phyloP scores from a whole-genome alignment of 2,329 filamentous ascomycete species.

The Phaeosphaeriaceae sp. region DNA sequence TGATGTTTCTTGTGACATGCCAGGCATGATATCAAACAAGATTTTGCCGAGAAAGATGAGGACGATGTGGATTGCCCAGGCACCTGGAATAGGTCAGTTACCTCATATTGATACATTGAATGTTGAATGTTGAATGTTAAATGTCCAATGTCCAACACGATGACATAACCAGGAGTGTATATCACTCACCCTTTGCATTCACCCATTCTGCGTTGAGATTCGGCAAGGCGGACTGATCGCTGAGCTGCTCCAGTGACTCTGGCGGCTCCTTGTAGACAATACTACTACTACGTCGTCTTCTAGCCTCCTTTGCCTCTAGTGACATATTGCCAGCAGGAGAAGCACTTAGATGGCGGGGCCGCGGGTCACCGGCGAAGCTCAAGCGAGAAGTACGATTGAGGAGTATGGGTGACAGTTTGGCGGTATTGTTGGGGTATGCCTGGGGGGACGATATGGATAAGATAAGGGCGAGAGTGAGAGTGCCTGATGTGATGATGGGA shows the following conservation, averaged over 20 bases:
- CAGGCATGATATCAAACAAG: conserved; percentile 94
- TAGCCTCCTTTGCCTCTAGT: conserved; percentile 62
- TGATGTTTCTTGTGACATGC: conserved; percentile 95
- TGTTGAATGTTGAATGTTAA: no score
- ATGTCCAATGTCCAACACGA: no score
- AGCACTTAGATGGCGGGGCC: conserved; percentile 50
- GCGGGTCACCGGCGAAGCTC: conserved; percentile 84
- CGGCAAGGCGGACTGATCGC: conserved; percentile 90
- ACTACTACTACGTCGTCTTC: conserved; percentile 95
- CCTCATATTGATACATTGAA: not conserved
- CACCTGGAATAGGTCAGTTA: conserved; percentile 64
- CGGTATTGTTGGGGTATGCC: conserved; percentile 66
- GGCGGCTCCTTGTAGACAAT: conserved; percentile 97
- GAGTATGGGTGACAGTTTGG: conserved; percentile 94
- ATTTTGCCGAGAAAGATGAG: conserved; percentile 92
- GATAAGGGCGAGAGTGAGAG: conserved; percentile 4
- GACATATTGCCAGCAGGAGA: conserved; percentile 38
- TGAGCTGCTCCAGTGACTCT: conserved; percentile 97
- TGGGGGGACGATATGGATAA: conserved; percentile 2
- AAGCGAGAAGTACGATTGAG: conserved; percentile 77
- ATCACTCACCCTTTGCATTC: conserved; percentile 90
- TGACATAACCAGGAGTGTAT: no score
- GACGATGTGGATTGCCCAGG: conserved; percentile 97
- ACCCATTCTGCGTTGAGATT: conserved; percentile 99
- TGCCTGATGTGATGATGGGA: not conserved